These are phyloP conservation scores for Microcos paniculata DNA, from an alignment of 345 rosid species.

Conservation along the genomic window DNA sequence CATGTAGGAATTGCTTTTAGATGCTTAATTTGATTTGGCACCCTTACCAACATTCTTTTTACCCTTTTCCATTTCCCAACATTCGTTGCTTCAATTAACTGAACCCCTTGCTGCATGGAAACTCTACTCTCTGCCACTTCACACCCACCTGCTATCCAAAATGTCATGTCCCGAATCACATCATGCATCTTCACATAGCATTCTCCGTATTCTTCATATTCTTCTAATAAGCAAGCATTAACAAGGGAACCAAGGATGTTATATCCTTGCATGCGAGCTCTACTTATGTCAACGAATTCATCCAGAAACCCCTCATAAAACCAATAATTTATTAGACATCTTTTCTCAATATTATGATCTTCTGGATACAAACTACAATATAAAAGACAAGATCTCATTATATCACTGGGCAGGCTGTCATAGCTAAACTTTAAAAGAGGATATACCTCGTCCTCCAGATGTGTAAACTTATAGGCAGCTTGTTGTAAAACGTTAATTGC, in stretches of 20 bases:
- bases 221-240: neutral
- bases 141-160: conserved; percentile 17
- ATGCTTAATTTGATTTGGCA: neutral
- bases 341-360: neutral
- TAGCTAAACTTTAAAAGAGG: conserved; percentile 13
- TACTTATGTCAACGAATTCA: neutral
- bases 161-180: conserved; percentile 14
- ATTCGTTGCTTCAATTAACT: neutral
- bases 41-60: neutral
- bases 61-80: neutral
- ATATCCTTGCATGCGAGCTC: too few relatives aligned
- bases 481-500: too few relatives aligned
- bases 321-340: neutral
- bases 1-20: neutral
- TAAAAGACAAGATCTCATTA: conserved; percentile 10
- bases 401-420: too few relatives aligned
- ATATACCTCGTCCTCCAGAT: neutral
- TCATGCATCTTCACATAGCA: conserved; percentile 9
- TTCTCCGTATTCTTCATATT: too few relatives aligned
- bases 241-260: neutral
- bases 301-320: conserved; percentile 24
- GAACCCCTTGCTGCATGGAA: neutral
- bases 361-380: conserved; percentile 15
- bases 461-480: too few relatives aligned
- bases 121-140: neutral